Base-by-base conservation (phyloP, 108 stramenopile species). In the Nannochloropsis granulata region DNA sequence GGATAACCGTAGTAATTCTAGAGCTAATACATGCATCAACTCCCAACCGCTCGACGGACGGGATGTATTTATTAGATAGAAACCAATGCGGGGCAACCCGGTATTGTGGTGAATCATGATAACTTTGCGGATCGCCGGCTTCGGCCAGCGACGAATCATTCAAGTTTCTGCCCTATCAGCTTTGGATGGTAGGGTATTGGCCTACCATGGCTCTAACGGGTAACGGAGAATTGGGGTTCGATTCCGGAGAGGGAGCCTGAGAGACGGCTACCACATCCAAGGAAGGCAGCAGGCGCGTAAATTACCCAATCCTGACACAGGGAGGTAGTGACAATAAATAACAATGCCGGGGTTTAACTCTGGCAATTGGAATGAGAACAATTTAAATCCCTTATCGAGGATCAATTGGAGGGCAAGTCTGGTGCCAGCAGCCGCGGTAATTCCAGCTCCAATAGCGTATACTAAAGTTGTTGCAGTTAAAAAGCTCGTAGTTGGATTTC, bases 241-340 rank as follows among this genome's bases (percentile, higher is more conserved):
- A 95, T 95, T 94, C 94, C 95, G 95, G 95, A 96, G 95, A 95
- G 95, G 95, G 95, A 94, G 95, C 95, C 94, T 95, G 95, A 95
- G 94, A 96, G 92, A 96, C 92, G 94, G 95, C 95, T 93, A 94
- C 95, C 95, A 95, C 95, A 95, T 94, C 94, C 93, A 94, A 94
- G 95, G 94, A 94, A 94, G 94, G 94, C 94, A 94, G 94, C 95
- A 96, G 94, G 94, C 95, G 94, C 91, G 95, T 93, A 95, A 95
- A 94, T 94, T 94, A 94, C 95, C 95, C 95, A 96, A 94, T 96
- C 93, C 93, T 92, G 93, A 95, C 93, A 93, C 94, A 92, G 94
- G 93, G 95, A 95, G 94, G 95, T 96, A 94, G 95, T 94, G 95
- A 95, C 94, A 93, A 95, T 93, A 95, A 94, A 94, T 94, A 95